A percentile compares a stretch with the other conserved stretches of the same genome.
phyloP scores from a whole-genome alignment of 169 alveolate genomes.

The Plasmodium coatneyi region DNA sequence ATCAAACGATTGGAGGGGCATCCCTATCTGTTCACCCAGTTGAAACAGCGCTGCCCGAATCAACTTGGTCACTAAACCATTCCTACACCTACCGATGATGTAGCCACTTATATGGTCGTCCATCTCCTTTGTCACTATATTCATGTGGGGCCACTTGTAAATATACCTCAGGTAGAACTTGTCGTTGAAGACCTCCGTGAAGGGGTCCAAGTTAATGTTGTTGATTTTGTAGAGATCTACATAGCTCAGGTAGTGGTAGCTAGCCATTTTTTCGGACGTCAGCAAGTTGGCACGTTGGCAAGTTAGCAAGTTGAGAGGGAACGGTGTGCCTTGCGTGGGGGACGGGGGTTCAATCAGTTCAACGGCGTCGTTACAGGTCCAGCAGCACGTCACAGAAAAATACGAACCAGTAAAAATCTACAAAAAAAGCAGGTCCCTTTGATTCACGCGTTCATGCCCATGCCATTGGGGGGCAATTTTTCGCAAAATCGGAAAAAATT shows the following conservation, averaged over 20 bases:
- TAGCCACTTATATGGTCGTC: constrained; percentile 69
- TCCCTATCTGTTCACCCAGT: too few species aligned
- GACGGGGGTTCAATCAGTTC: too few species aligned
- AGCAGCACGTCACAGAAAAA: background rate
- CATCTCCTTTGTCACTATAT: constrained; percentile 15
- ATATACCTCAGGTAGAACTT: constrained; percentile 51
- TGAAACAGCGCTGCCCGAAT: too few species aligned
- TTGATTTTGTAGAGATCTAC: constrained; percentile 65
- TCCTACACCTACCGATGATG: constrained; percentile 27
- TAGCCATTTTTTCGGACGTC: constrained; percentile 18
- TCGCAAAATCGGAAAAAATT: background rate
- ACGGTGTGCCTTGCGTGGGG: too few species aligned
- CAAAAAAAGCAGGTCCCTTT: background rate
- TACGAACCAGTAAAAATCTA: background rate
- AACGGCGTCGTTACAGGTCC: background rate
- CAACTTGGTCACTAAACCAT: too few species aligned
- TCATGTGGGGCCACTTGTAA: constrained; percentile 75
- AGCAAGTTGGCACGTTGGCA: too few species aligned
- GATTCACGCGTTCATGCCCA: background rate
- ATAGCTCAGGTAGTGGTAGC: constrained; percentile 58
- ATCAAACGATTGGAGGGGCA: too few species aligned
- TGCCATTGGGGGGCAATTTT: background rate
- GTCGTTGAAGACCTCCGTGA: constrained; percentile 63
- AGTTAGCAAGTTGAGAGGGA: too few species aligned
- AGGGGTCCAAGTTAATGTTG: constrained; percentile 70